Evolutionary conservation across 371 early-diverging fungal species (phyloP).

Genomic region (Rhizopus sp.): DNA sequence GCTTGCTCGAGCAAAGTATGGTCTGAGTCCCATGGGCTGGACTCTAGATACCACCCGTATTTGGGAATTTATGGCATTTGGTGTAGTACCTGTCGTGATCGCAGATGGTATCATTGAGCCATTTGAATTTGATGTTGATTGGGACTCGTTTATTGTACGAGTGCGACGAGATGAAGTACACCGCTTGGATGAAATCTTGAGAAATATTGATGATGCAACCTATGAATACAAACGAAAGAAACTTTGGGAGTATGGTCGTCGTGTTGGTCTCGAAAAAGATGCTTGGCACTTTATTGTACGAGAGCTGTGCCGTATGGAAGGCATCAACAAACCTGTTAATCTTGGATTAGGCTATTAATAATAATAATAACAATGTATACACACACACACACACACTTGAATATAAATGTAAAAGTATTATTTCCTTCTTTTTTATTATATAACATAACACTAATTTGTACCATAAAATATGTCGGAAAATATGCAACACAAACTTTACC

Average conservation of each 20-base stretch:
- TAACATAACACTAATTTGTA: no score
- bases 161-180: conserved; percentile 54
- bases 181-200: conserved; percentile 50
- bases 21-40: conserved; percentile 59
- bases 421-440: conserved; percentile 8
- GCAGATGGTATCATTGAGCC: conserved; percentile 61
- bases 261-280: conserved; percentile 51
- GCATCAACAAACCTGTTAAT: conserved; percentile 38
- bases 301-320: conserved; percentile 49
- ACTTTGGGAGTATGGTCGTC: conserved; percentile 53
- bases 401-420: background rate
- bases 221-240: conserved; percentile 48
- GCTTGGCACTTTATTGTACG: conserved; percentile 62
- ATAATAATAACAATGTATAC: conserved; percentile 1
- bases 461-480: no score
- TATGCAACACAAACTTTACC: no score
- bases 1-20: conserved; percentile 50
- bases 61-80: conserved; percentile 63
- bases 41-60: conserved; percentile 57
- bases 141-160: conserved; percentile 54
- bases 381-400: background rate
- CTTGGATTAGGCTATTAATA: conserved; percentile 43
- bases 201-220: conserved; percentile 44
- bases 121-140: conserved; percentile 59
- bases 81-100: conserved; percentile 59